Conservation (phyloP, 2,329 filamentous ascomycete species). For the Penicillium freii region DNA sequence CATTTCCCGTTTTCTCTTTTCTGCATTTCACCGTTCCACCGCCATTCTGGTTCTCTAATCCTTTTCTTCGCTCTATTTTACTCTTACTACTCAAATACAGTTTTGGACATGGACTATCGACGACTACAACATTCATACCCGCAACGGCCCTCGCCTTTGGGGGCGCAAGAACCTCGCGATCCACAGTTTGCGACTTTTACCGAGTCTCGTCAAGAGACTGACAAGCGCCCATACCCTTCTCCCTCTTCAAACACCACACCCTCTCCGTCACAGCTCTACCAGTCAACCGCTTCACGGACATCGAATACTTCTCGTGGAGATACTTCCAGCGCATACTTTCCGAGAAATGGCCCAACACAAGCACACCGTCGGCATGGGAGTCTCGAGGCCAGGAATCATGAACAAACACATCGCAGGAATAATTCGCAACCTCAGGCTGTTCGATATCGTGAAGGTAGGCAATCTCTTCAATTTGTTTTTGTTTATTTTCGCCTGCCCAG, state of each 20-base stretch:
- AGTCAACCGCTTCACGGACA: conserved; percentile 10
- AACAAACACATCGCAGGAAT: conserved; percentile 22
- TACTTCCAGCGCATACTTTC: conserved; percentile 18
- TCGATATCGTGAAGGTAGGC: conserved; percentile 19
- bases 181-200: conserved; percentile 23
- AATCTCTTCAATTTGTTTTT: not conserved
- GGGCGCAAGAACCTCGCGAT: conserved; percentile 31
- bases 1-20: conserved; percentile 1
- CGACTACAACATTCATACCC: conserved; percentile 32
- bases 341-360: conserved; percentile 15
- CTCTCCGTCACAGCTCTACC: conserved; percentile 9
- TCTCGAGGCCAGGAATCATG: conserved; percentile 15
- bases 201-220: conserved; percentile 24
- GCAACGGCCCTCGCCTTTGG: conserved; percentile 33
- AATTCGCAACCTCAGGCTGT: conserved; percentile 21
- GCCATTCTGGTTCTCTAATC: conserved; percentile 8
- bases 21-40: conserved; percentile 13
- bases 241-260: conserved; percentile 6
- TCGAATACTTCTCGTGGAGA: conserved; percentile 21
- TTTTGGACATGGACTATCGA: conserved; percentile 27
- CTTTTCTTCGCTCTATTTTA: not conserved
- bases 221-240: conserved; percentile 19
- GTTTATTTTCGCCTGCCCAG: conserved; percentile 7
- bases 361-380: conserved; percentile 22
- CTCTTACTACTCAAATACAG: conserved; percentile 1